Evolutionary conservation across 176 grass and related monocot genomes (phyloP).

Genomic region (Raddia guianensis): DNA sequence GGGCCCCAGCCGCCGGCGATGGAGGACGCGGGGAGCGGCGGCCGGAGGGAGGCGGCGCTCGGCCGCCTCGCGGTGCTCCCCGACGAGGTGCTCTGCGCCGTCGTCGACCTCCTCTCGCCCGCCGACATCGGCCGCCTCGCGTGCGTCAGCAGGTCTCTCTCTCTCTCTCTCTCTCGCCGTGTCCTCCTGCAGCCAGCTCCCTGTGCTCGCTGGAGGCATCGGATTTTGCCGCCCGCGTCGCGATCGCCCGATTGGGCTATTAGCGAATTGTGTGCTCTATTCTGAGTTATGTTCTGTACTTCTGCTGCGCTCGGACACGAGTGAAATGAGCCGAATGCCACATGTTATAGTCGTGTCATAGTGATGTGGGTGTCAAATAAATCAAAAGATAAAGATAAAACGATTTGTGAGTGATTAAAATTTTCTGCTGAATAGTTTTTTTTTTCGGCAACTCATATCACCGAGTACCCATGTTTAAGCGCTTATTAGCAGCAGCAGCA

Average conservation of each 20-base stretch:
- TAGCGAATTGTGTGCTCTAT: not conserved
- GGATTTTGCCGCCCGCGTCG: not conserved
- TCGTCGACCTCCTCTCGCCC: constrained; percentile 85
- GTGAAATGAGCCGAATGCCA: not conserved
- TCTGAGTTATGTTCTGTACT: not conserved
- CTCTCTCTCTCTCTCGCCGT: not conserved
- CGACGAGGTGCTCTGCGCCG: constrained; percentile 75
- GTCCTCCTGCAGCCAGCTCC: not conserved
- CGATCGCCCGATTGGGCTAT: not conserved
- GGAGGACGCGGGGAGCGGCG: constrained; percentile 45
- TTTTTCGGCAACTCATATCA: not conserved
- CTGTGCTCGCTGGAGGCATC: not conserved
- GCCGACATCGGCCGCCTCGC: constrained; percentile 79
- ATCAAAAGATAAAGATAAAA: not conserved
- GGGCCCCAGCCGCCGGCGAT: constrained; percentile 31
- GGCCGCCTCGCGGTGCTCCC: constrained; percentile 73
- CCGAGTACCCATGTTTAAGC: not conserved
- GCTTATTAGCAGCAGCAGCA: not conserved
- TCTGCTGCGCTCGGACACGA: no score
- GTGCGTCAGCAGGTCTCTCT: constrained; percentile 79
- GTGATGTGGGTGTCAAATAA: no score
- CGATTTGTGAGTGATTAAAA: not conserved
- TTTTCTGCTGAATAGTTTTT: not conserved
- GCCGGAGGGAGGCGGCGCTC: constrained; percentile 70
- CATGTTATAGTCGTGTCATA: not conserved